Evolutionary conservation across 1,284 basidiomycete species (phyloP), one percentile per base, ranked within the genome.

Genomic region (Coniferiporia sulphurascens): DNA sequence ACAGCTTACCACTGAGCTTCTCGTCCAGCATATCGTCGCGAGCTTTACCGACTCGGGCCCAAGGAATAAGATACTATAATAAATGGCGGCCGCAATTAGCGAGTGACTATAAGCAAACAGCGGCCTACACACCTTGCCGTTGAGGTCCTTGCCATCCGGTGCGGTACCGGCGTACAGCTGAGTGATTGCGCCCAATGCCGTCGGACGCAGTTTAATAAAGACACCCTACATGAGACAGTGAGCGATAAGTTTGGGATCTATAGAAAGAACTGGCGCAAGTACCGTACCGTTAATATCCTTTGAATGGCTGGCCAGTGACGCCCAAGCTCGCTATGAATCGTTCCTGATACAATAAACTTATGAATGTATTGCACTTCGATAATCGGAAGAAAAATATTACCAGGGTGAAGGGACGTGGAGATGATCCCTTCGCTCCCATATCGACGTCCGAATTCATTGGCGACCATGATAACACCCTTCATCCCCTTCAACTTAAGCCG

Each of bases 331-430:
- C 43, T 17, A 41, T 62, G 12, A 17, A 49, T 19, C 53, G 61
- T 48, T 63, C 63, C 48, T 60, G 43, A 50, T 22, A n/a, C 6
- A 63, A 21, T 66, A 64, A 17, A 21, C 17, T 54, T 15, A 55
- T 15, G 2, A 32, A 17, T 43, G 17, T 32, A 12, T 48, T 5
- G 17, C n/a, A 17, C 2, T 17, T 35, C 8, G 38, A n/a, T 27
- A 22, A n/a, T 21, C 8, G 41, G 21, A 61, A 51, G 21, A 32
- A 35, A 35, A 27, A 27, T n/a, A 19, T 55, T 63, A 61, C 72
- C 72, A 8, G 72, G 72, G 56, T 73, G 66, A 12, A 68, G 58
- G 5, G 69, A 64, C 8, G 61, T 65, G 6, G 69, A 67, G 19
- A 71, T 60, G 19, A 73, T 65, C 3, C 68, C 68, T 36, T 69